Evolutionary conservation across 768 basidiomycete genomes (phyloP).

Genomic region (Calocybe cyanea): DNA sequence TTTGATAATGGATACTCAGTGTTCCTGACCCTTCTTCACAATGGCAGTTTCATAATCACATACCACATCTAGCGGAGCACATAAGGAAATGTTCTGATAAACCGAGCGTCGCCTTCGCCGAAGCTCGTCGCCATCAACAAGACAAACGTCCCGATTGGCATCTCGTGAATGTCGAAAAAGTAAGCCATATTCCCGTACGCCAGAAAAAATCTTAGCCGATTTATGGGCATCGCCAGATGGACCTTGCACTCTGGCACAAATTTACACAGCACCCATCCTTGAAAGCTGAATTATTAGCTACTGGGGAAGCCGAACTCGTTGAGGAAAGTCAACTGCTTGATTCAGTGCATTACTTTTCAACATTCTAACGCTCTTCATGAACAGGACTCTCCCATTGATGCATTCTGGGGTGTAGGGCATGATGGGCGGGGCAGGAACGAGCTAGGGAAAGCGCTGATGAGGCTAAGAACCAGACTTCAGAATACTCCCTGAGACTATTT

Average conservation of each 20-base stretch:
- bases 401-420: slow-evolving; percentile 71
- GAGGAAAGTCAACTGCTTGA: slow-evolving; percentile 40
- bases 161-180: slow-evolving; percentile 61
- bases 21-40: too few species aligned
- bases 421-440: slow-evolving; percentile 67
- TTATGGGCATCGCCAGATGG: slow-evolving; percentile 47
- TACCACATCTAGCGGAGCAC: slow-evolving; percentile 65
- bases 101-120: slow-evolving; percentile 61
- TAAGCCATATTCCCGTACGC: slow-evolving; percentile 16
- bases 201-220: neutral
- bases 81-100: slow-evolving; percentile 56
- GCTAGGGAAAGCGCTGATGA: slow-evolving; percentile 66
- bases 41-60: slow-evolving; percentile 60
- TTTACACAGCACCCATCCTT: slow-evolving; percentile 67
- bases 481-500: slow-evolving; percentile 16
- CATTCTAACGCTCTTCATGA: slow-evolving; percentile 1
- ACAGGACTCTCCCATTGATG: slow-evolving; percentile 66
- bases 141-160: slow-evolving; percentile 64
- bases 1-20: too few species aligned
- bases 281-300: slow-evolving; percentile 51
- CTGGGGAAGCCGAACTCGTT: slow-evolving; percentile 63
- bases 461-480: slow-evolving; percentile 54
- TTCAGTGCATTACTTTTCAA: neutral
- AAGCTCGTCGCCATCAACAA: slow-evolving; percentile 56
- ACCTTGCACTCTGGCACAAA: slow-evolving; percentile 58